Percentiles rank a stretch among this genome's conserved stretches.
Conservation (phyloP, 306 rosid species). For the Phaseolus lunatus region DNA sequence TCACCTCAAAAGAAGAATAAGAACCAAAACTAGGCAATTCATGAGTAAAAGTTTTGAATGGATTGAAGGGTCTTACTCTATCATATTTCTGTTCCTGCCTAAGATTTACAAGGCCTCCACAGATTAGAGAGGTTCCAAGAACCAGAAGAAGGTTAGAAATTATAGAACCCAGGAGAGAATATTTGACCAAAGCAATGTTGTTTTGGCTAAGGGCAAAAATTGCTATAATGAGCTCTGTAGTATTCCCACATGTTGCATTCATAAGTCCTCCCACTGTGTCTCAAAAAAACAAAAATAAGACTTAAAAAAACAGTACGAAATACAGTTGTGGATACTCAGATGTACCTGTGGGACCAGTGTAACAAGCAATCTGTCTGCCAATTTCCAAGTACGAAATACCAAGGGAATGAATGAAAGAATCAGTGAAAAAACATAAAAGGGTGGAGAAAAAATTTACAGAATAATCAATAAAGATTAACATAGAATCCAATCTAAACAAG, state of each 20-base stretch:
- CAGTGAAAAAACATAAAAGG: not conserved
- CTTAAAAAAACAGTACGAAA: too few relatives aligned
- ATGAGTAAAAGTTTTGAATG: not conserved
- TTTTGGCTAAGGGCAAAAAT: constrained; percentile 65
- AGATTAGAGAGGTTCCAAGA: constrained; percentile 84
- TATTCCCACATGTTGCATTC: constrained; percentile 96
- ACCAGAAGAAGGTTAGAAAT: constrained; percentile 93
- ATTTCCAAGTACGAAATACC: constrained; percentile 24
- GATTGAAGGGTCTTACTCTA: constrained; percentile 54
- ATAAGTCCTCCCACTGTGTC: constrained; percentile 89
- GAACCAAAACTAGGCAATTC: not conserved
- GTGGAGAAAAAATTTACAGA: not conserved
- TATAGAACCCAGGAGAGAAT: constrained; percentile 90
- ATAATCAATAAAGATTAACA: not conserved
- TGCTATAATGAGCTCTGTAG: constrained; percentile 84
- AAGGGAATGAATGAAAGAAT: constrained; percentile 22
- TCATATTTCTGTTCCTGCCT: constrained; percentile 68
- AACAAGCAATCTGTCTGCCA: constrained; percentile 78
- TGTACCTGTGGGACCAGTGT: constrained; percentile 91
- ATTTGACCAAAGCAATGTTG: constrained; percentile 82
- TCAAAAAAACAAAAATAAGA: not conserved
- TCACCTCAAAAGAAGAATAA: not conserved
- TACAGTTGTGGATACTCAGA: constrained; percentile 30
- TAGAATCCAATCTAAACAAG: not conserved
- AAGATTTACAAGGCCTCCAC: constrained; percentile 77